Evolutionary conservation across 352 stramenopile species (phyloP).

Genomic region (Phytophthora chlamydospora): DNA sequence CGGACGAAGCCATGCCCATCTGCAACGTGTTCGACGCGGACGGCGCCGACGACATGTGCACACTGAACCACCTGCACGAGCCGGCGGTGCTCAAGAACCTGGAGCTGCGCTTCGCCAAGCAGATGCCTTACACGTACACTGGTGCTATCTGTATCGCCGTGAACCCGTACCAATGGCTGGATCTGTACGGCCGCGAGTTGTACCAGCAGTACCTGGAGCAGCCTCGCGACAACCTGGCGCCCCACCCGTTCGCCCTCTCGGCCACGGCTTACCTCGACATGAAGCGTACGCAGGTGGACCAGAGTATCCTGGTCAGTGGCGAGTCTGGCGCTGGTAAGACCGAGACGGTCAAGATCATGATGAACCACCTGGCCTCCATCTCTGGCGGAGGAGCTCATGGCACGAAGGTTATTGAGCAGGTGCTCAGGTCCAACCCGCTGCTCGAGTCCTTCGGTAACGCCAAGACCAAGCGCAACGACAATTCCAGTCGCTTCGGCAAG

Average conservation of each 20-base stretch:
- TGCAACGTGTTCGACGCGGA: constrained; percentile 76
- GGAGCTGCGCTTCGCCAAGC: constrained; percentile 67
- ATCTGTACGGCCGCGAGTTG: constrained; percentile 71
- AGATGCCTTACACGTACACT: constrained; percentile 85
- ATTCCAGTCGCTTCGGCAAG: constrained; percentile 82
- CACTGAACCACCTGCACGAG: constrained; percentile 82
- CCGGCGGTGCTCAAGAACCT: constrained; percentile 81
- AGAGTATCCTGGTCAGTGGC: constrained; percentile 87
- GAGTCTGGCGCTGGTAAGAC: constrained; percentile 93
- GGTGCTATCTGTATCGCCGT: constrained; percentile 83
- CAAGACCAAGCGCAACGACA: constrained; percentile 88
- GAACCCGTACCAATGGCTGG: constrained; percentile 85
- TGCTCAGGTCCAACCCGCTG: constrained; percentile 79
- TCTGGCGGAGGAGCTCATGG: constrained; percentile 68
- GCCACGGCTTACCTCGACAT: constrained; percentile 75
- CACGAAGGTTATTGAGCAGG: constrained; percentile 80
- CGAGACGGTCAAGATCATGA: constrained; percentile 95
- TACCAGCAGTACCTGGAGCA: constrained; percentile 70
- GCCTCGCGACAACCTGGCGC: constrained; percentile 57
- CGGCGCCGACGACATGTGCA: constrained; percentile 82
- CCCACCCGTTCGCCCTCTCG: constrained; percentile 78
- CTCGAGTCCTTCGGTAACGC: constrained; percentile 83
- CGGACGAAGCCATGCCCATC: constrained; percentile 80
- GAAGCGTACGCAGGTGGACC: constrained; percentile 78
- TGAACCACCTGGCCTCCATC: constrained; percentile 83